phyloP scores from a whole-genome alignment of 2,329 filamentous ascomycete genomes.

The Penicillium sp. region DNA sequence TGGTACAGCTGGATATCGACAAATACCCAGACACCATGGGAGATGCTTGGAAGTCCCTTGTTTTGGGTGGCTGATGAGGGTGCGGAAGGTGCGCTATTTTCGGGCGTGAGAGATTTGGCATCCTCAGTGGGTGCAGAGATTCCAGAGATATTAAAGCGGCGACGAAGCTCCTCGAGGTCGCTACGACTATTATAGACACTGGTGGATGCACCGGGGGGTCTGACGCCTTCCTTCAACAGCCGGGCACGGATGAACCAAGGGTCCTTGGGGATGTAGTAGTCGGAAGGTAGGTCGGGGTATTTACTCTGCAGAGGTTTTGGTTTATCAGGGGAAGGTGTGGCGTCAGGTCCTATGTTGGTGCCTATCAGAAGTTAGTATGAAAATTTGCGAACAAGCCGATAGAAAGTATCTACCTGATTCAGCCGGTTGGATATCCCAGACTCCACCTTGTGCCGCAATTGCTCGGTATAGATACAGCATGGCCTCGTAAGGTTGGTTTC shows the following conservation, averaged over 20 bases:
- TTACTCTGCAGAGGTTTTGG: constrained; percentile 47
- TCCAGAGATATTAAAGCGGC: constrained; percentile 42
- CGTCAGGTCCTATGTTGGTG: constrained; percentile 43
- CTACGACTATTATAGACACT: constrained; percentile 46
- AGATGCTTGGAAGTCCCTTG: constrained; percentile 45
- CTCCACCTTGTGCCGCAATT: constrained; percentile 81
- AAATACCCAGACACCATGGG: constrained; percentile 84
- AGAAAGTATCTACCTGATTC: constrained; percentile 39
- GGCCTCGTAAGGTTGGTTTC: constrained; percentile 92
- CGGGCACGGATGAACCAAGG: constrained; percentile 93
- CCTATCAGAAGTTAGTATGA: constrained; percentile 26
- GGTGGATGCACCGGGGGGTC: constrained; percentile 50
- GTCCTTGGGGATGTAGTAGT: constrained; percentile 87
- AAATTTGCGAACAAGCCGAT: not conserved
- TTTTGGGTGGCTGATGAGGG: constrained; percentile 43
- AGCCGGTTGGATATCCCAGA: constrained; percentile 70
- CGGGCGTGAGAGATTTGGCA: constrained; percentile 34
- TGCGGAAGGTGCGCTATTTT: constrained; percentile 36
- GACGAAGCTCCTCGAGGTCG: constrained; percentile 47
- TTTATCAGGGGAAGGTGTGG: constrained; percentile 36
- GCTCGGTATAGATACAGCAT: constrained; percentile 95
- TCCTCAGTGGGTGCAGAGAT: constrained; percentile 39
- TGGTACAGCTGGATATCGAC: constrained; percentile 96
- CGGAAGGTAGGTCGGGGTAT: constrained; percentile 52
- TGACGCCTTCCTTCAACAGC: constrained; percentile 81